phyloP scores from a whole-genome alignment of 2,329 filamentous ascomycete genomes.

The Diaporthe australafricana region DNA sequence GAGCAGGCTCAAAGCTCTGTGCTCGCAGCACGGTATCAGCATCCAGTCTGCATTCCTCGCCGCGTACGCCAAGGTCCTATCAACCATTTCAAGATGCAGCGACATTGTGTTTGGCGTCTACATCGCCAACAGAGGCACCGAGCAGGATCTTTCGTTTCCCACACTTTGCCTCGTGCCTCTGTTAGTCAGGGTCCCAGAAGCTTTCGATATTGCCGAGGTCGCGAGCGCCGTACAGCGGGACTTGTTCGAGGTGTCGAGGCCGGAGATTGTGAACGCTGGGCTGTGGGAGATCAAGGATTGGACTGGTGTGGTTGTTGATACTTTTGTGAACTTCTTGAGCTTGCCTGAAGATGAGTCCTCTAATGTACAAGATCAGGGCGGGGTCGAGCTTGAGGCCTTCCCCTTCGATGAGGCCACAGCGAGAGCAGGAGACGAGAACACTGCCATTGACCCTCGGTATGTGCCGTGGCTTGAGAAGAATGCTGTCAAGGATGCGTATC shows the following conservation, averaged over 20 bases:
- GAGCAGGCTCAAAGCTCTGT: slow-evolving; percentile 49
- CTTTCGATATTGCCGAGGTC: slow-evolving; percentile 54
- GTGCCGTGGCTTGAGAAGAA: slow-evolving; percentile 42
- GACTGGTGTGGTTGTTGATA: slow-evolving; percentile 78
- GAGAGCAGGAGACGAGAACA: neutral
- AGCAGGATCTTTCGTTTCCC: slow-evolving; percentile 69
- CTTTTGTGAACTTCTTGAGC: slow-evolving; percentile 85
- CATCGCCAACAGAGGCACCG: slow-evolving; percentile 78
- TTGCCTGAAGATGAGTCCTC: slow-evolving; percentile 50
- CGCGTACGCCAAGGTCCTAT: slow-evolving; percentile 66
- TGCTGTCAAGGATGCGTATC: slow-evolving; percentile 45
- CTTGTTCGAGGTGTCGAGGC: slow-evolving; percentile 68
- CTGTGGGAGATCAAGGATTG: slow-evolving; percentile 79
- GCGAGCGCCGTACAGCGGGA: slow-evolving; percentile 76
- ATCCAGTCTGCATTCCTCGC: slow-evolving; percentile 83
- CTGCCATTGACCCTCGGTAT: neutral
- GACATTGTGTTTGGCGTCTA: slow-evolving; percentile 81
- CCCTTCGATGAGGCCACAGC: slow-evolving; percentile 26
- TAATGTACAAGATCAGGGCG: neutral
- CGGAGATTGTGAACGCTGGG: slow-evolving; percentile 67
- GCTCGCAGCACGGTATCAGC: slow-evolving; percentile 67
- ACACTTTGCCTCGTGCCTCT: slow-evolving; percentile 86
- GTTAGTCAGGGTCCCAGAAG: slow-evolving; percentile 56
- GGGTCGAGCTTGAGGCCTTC: slow-evolving; percentile 6
- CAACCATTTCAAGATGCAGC: slow-evolving; percentile 34